phyloP scores from a whole-genome alignment of 305 asterid species.

The Coffea humblotiana region DNA sequence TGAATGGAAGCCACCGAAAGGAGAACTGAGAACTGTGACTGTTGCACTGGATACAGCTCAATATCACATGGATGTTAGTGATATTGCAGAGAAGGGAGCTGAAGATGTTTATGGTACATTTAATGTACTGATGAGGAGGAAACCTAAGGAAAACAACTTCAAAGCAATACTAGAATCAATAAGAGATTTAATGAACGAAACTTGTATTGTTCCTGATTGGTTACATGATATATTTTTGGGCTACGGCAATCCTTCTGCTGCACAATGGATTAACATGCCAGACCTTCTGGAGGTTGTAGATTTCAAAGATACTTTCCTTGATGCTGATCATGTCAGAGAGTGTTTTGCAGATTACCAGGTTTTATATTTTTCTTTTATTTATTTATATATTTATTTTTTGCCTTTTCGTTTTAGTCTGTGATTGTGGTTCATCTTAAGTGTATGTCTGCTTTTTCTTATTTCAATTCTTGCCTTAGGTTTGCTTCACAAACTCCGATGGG shows the following conservation, averaged over 20 bases:
- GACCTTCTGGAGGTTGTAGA: constrained; percentile 82
- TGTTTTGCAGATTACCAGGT: constrained; percentile 91
- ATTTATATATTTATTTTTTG: not conserved
- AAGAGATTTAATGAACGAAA: constrained; percentile 98
- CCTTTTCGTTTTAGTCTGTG: constrained; percentile 10
- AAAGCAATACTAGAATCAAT: constrained; percentile 97
- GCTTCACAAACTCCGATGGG: constrained; percentile 72
- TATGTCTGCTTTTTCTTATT: constrained; percentile 15
- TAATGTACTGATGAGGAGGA: constrained; percentile 93
- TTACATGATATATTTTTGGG: constrained; percentile 96
- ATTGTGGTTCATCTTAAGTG: constrained; percentile 4
- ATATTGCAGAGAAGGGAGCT: constrained; percentile 88
- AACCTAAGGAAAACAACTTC: constrained; percentile 97
- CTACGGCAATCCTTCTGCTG: constrained; percentile 95
- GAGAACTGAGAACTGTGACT: constrained; percentile 89
- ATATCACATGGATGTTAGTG: constrained; percentile 95
- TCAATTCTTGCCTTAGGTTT: constrained; percentile 51
- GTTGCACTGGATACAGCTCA: constrained; percentile 96
- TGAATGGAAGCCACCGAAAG: constrained; percentile 99
- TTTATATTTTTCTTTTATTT: not conserved
- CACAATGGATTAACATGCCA: constrained; percentile 94
- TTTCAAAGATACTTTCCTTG: constrained; percentile 92
- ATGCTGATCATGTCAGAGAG: constrained; percentile 80
- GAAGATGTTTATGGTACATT: constrained; percentile 87
- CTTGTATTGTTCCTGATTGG: constrained; percentile 98